These are phyloP conservation scores for Fraxinus baroniana DNA, from an alignment of 305 asterid genomes.

Conservation along the genomic window DNA sequence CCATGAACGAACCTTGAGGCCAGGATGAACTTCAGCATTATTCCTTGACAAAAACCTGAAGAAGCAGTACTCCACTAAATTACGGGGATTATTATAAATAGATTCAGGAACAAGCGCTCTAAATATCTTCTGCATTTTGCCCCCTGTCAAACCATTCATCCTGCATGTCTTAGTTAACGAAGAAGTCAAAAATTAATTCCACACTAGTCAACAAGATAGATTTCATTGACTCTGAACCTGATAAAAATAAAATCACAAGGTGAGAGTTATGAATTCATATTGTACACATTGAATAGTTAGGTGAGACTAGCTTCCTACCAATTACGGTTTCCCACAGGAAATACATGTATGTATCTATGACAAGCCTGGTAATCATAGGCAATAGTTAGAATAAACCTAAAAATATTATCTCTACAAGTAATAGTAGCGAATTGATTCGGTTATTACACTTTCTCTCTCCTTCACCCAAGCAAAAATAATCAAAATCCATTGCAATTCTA, in stretches of 20 bases:
- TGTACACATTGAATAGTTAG: conserved; percentile 11
- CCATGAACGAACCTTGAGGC: conserved; percentile 68
- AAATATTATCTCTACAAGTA: neutral
- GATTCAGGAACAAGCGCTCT: conserved; percentile 76
- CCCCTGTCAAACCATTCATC: conserved; percentile 94
- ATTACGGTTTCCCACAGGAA: neutral
- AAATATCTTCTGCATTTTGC: conserved; percentile 85
- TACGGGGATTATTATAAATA: conserved; percentile 67
- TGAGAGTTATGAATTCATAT: conserved; percentile 7
- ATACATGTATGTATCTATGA: neutral
- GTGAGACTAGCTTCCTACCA: neutral
- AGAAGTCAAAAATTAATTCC: conserved; percentile 31
- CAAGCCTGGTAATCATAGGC: conserved; percentile 5
- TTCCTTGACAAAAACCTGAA: conserved; percentile 89
- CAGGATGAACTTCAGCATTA: conserved; percentile 69
- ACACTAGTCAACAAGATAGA: conserved; percentile 16
- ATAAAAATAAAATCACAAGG: conserved; percentile 3
- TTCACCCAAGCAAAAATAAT: conserved; percentile 4
- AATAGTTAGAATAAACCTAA: neutral
- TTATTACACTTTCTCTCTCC: neutral
- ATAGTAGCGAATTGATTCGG: neutral
- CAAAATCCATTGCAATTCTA: neutral
- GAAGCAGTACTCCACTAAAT: conserved; percentile 92
- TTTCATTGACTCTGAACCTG: conserved; percentile 7
- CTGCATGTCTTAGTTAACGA: conserved; percentile 54